Base-by-base conservation (phyloP, 2,329 filamentous ascomycete genomes). In the Metarhizium sp. region DNA sequence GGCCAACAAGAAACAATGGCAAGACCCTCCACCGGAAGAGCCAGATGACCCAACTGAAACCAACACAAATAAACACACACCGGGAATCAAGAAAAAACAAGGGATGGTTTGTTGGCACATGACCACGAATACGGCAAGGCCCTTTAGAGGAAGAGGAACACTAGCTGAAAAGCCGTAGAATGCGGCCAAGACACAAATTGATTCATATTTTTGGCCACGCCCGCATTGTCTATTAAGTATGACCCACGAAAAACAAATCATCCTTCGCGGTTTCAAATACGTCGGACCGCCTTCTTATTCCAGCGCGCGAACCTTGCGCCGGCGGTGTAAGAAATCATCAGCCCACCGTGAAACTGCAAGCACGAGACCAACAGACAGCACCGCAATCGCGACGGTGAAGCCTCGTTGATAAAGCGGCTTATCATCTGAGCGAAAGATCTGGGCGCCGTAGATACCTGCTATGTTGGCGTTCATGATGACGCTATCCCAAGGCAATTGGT, bases 391-490 rank as follows among this genome's bases (percentile, higher is more conserved):
- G 25, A 48, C 45, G 20, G 20, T 71, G 62, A 80, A 82, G 1
- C 72, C 78, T 16, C 76, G 73, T 3, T 74, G 73, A 63, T 82
- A 82, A 1, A 71, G 68, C 0, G 79, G 78, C 48, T 64, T 66
- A 59, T 82, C 78, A 53, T 81, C 77, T 0, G 66, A 59, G 25
- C 76, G 76, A 72, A 84, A 84, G 57, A 84, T 78, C 62, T 84
- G 80, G 0, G 79, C 79, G 3, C 81, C 81, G 54, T 81, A 80
- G 52, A 85, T 84, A 25, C 80, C 80, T 0, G 80, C 80, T 30
- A 78, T 79, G 59, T 85, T 85, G 50, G 79, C 81, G 20, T 78
- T 77, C 80, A 84, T 84, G 57, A 84, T 81, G 52, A 82, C 73
- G 67, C 74, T 76, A 29, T 50, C n/a, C 4, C 43, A n/a, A 25